These are phyloP conservation scores for Boehmeria nivea DNA, from an alignment of 306 rosid genomes.

Conservation along the genomic window DNA sequence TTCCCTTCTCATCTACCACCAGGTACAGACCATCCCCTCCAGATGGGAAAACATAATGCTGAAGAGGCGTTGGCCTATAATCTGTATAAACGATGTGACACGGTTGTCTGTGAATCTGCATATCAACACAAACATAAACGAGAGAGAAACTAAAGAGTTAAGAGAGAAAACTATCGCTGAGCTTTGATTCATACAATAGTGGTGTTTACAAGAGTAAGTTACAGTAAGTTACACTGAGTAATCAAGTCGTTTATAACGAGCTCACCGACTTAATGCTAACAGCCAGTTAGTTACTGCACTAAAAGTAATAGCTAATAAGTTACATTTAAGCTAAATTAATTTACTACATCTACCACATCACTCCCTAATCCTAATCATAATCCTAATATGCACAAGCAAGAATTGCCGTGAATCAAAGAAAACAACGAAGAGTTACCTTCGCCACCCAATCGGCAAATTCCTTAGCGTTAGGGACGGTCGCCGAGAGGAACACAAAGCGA, in stretches of 20 bases:
- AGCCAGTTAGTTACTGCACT: too few relatives aligned
- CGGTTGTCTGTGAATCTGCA: slow-evolving; percentile 87
- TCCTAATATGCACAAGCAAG: background rate
- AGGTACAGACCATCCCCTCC: slow-evolving; percentile 80
- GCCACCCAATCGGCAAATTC: slow-evolving; percentile 98
- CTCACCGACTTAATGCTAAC: too few relatives aligned
- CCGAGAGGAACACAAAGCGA: slow-evolving; percentile 86
- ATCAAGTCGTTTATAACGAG: too few relatives aligned
- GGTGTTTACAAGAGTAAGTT: too few relatives aligned
- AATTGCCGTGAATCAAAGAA: background rate
- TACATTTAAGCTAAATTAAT: too few relatives aligned
- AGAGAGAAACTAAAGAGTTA: too few relatives aligned
- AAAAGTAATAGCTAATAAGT: too few relatives aligned
- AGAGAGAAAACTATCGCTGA: too few relatives aligned
- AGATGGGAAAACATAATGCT: slow-evolving; percentile 85
- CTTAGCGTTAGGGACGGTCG: slow-evolving; percentile 92
- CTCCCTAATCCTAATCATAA: background rate
- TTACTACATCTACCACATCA: background rate
- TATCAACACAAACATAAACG: slow-evolving; percentile 11
- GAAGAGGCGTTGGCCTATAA: slow-evolving; percentile 95
- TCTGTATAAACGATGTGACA: slow-evolving; percentile 95
- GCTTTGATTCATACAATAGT: too few relatives aligned
- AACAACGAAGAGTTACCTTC: slow-evolving; percentile 40
- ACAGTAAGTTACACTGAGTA: too few relatives aligned
- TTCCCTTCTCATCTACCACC: slow-evolving; percentile 86